Base-by-base conservation (phyloP, 805 yeast species). In the Ogataea siamensis region DNA sequence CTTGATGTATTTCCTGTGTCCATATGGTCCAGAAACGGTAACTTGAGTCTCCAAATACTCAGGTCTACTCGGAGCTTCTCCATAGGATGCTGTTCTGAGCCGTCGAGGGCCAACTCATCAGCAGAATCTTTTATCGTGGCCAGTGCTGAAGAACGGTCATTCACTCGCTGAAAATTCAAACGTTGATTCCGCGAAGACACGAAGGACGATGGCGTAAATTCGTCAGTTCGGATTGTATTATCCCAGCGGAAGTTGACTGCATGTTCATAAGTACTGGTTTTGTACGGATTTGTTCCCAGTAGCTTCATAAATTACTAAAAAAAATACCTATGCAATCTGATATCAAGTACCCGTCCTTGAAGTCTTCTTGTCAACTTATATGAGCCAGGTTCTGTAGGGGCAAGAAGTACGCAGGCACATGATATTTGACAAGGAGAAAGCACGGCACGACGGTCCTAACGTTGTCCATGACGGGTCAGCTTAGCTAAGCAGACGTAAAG, bases 161-260 rank as follows among this genome's bases (percentile, higher is more conserved):
- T 52, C 8, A 48, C 32, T 15, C 52, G 21, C 9, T 40, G 42
- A 28, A 52, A 52, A 25, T 52, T 52, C 26, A 52, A 32, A 23
- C 56, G 32, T 19, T 45, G 33, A 25, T 48, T 33, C 25, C 41
- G 33, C 4, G 49, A 31, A 4, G 56, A 52, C 14, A 34, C 37
- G 43, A 51, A 51, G 2, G 46, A 13, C 7, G 34, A n/a, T 7
- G 55, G 55, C 5, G 13, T 27, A 26, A 50, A 50, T 9, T 29
- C 14, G 10, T 41, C 28, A 8, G 24, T 9, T 6, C 20, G 19
- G 4, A 28, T 7, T 6, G 33, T 20, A 12, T 23, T 30, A 28
- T 45, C 49, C 13, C 41, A 45, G 14, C 43, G 38, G 32, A 41
- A 34, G 15, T 37, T 28, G 2, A 37, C 28, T 9, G 35, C 31